Conservation (phyloP, 169 alveolate species). For the Plasmodium billcollinsi region DNA sequence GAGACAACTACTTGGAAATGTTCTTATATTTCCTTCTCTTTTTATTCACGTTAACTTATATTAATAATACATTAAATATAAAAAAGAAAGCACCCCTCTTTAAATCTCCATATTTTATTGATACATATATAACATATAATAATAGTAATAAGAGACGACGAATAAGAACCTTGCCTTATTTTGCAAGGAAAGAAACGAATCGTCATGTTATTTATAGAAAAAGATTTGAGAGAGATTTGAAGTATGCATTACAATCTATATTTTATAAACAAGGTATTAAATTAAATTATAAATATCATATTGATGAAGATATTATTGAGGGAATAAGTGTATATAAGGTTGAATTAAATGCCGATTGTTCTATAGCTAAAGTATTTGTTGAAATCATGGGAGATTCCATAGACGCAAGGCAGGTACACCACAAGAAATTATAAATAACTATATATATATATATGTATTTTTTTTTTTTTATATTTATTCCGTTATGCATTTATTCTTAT, state of each 20-base stretch:
- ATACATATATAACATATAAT: constrained; percentile 12
- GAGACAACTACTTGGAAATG: constrained; percentile 29
- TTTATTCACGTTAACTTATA: constrained; percentile 36
- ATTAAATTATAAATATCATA: constrained; percentile 65
- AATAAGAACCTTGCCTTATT: neutral
- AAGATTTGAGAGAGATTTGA: constrained; percentile 55
- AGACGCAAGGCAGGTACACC: constrained; percentile 64
- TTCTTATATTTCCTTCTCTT: constrained; percentile 39
- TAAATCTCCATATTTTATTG: constrained; percentile 7
- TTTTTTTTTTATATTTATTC: neutral
- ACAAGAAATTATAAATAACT: neutral
- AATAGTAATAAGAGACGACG: neutral
- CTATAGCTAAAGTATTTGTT: constrained; percentile 67
- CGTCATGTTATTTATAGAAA: constrained; percentile 74
- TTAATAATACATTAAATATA: constrained; percentile 29
- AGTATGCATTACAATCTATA: constrained; percentile 66
- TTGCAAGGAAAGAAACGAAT: constrained; percentile 29
- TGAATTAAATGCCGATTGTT: constrained; percentile 61
- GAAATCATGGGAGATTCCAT: constrained; percentile 76
- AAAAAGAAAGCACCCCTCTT: constrained; percentile 11
- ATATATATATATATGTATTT: neutral
- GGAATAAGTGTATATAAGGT: constrained; percentile 57
- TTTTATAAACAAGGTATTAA: constrained; percentile 69
- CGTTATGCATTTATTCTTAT: neutral
- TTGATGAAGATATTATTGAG: constrained; percentile 76